Base-by-base conservation (phyloP, 208 protist species). In the Phytomonas sp. region DNA sequence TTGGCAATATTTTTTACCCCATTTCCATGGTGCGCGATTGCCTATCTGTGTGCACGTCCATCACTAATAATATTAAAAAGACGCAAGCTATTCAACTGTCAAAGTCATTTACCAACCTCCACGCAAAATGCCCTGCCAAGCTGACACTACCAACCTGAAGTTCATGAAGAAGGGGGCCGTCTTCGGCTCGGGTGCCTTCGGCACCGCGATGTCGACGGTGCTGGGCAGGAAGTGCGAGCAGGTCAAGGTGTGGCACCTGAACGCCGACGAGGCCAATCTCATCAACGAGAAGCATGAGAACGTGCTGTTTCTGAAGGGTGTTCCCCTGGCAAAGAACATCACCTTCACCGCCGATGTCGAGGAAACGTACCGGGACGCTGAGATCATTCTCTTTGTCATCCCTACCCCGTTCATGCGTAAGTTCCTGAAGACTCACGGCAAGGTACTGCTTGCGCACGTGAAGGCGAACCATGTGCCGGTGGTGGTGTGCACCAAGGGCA, bases 141-240 rank as follows among this genome's bases (percentile, higher is more conserved):
- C 36, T 4, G 36, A 40, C 29, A 60, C 63, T 37, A 78, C 66
- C 52, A 74, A 82, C 56, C 74, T 90, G 52, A 79, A 74, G 31
- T 85, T 75, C 70, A 29, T 93, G 60, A 79, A 88, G 32, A 82
- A 79, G 69, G 87, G 80, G 34, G 81, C 77, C 30, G 77, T 95
- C 72, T 86, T 95, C 64, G 91, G 91, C 59, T 89, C 84, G 42
- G 91, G 91, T 59, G 83, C 91, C 76, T 95, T 95, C 63, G 91
- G 91, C 40, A 94, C 91, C 12, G 86, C 88, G 30, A 65, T 94
- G 34, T 68, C 87, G 31, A 84, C 67, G 63, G 81, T 84, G 4
- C 78, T 95, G 45, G 78, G 86, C 8, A 84, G 87, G 72, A 92
- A 94, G 75, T 76, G 72, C 60, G 64, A 87, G 29, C 66, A 77